These are phyloP conservation scores for Peniophora sp. DNA, from an alignment of 1,284 basidiomycete genomes.

Conservation along the genomic window DNA sequence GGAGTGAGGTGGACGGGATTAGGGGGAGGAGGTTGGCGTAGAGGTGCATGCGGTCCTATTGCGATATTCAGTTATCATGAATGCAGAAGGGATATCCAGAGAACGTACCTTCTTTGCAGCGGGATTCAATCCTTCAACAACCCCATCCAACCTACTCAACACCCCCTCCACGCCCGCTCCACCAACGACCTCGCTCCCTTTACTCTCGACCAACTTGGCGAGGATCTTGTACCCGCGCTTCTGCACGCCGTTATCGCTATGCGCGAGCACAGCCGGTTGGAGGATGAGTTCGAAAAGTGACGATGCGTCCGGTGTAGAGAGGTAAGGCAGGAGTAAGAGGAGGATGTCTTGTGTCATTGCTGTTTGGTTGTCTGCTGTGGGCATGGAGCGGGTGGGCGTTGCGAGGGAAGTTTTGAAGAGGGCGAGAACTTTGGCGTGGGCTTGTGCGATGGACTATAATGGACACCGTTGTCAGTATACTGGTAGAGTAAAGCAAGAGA, in stretches of 20 bases:
- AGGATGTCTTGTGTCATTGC: slow-evolving; percentile 89
- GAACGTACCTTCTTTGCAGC: slow-evolving; percentile 80
- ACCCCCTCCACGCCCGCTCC: slow-evolving; percentile 38
- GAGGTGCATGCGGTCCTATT: slow-evolving; percentile 79
- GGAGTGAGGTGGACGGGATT: slow-evolving; percentile 68
- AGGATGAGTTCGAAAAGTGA: slow-evolving; percentile 61
- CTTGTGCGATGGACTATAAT: slow-evolving; percentile 65
- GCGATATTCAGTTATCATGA: not conserved
- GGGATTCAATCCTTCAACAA: slow-evolving; percentile 60
- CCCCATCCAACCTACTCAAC: slow-evolving; percentile 56
- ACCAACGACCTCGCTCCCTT: slow-evolving; percentile 36
- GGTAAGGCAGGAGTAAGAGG: slow-evolving; percentile 74
- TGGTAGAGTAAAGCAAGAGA: not conserved
- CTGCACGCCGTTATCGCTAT: slow-evolving; percentile 83
- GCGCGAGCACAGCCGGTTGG: slow-evolving; percentile 52
- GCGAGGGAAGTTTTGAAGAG: slow-evolving; percentile 72
- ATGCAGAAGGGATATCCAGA: slow-evolving; percentile 1
- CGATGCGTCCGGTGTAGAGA: slow-evolving; percentile 54
- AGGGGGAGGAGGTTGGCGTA: slow-evolving; percentile 66
- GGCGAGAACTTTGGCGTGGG: slow-evolving; percentile 73
- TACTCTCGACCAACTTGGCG: slow-evolving; percentile 60
- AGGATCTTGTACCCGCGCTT: slow-evolving; percentile 94
- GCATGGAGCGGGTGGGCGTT: slow-evolving; percentile 22
- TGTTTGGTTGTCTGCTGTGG: slow-evolving; percentile 42
- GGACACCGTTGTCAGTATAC: slow-evolving; percentile 2